phyloP scores from a whole-genome alignment of 164 flowering plant genomes.

The Tetrastigma voinierianum region DNA sequence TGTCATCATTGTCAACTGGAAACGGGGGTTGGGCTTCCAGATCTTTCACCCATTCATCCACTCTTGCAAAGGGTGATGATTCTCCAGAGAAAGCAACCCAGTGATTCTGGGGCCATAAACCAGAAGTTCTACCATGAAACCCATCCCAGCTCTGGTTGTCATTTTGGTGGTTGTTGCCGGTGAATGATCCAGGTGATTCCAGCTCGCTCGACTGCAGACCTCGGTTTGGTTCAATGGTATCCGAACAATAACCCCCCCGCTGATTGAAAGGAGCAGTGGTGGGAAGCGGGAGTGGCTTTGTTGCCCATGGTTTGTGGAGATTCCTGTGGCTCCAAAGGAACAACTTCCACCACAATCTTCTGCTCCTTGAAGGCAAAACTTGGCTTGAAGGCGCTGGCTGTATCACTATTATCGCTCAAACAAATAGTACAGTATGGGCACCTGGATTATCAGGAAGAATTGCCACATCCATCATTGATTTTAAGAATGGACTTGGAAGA shows the following conservation, averaged over 20 bases:
- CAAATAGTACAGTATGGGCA: no score
- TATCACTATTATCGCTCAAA: no score
- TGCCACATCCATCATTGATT: no score
- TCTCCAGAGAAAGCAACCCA: slow-evolving; percentile 82
- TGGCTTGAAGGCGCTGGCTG: slow-evolving; percentile 87
- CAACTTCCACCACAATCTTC: slow-evolving; percentile 89
- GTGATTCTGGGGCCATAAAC: slow-evolving; percentile 73
- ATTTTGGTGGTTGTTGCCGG: slow-evolving; percentile 6
- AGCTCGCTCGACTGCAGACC: slow-evolving; percentile 19
- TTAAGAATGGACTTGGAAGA: slow-evolving; percentile 56
- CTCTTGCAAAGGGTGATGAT: slow-evolving; percentile 59
- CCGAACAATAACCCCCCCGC: slow-evolving; percentile 82
- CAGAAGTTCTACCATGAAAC: slow-evolving; percentile 36
- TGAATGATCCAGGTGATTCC: slow-evolving; percentile 47
- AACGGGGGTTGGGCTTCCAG: slow-evolving; percentile 33
- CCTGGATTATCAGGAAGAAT: no score
- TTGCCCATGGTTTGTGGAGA: slow-evolving; percentile 30
- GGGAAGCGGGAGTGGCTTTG: slow-evolving; percentile 18
- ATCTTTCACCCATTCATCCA: slow-evolving; percentile 81
- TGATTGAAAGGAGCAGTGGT: slow-evolving; percentile 29
- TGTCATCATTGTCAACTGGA: slow-evolving; percentile 22
- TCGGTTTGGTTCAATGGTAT: slow-evolving; percentile 61
- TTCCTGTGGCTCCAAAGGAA: slow-evolving; percentile 96
- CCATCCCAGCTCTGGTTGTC: slow-evolving; percentile 34
- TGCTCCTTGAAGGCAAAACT: slow-evolving; percentile 79